Conservation (phyloP, 2,329 filamentous ascomycete species). For the Xylariaceae sp. region DNA sequence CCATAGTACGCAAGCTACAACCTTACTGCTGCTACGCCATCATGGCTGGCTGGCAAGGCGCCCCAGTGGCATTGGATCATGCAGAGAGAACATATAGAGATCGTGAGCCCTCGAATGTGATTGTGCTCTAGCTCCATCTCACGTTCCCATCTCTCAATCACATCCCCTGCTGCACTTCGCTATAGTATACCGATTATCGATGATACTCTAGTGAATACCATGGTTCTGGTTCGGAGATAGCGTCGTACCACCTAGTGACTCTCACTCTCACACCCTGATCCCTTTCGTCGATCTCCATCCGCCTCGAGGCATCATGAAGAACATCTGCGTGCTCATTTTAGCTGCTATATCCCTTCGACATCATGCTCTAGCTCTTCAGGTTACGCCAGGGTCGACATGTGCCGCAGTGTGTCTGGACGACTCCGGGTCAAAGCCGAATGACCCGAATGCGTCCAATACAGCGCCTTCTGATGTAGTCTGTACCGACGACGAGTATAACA, state of each 20-base stretch:
- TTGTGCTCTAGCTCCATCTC: neutral
- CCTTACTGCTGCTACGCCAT: neutral
- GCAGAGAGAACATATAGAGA: constrained; percentile 14
- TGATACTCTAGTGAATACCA: constrained; percentile 4
- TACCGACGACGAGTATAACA: constrained; percentile 35
- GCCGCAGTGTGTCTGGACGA: constrained; percentile 42
- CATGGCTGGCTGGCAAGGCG: neutral
- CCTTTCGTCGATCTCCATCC: neutral
- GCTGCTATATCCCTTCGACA: constrained; percentile 13
- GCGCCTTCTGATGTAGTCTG: constrained; percentile 44
- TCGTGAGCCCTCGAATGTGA: constrained; percentile 2
- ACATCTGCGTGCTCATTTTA: constrained; percentile 9
- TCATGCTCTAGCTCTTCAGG: constrained; percentile 32
- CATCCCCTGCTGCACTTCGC: constrained; percentile 3
- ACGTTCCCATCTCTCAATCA: constrained; percentile 3
- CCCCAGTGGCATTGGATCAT: neutral
- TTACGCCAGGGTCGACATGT: constrained; percentile 49
- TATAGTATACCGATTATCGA: neutral
- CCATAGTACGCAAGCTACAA: neutral
- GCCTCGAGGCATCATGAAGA: constrained; percentile 8
- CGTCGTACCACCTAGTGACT: constrained; percentile 2
- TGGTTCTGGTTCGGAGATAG: constrained; percentile 4
- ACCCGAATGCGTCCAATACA: constrained; percentile 36
- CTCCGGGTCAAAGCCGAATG: constrained; percentile 26
- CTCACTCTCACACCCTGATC: constrained; percentile 1